Evolutionary conservation across 768 basidiomycete genomes (phyloP), one percentile per base, ranked within the genome.

Genomic region (Pluteus cervinus): DNA sequence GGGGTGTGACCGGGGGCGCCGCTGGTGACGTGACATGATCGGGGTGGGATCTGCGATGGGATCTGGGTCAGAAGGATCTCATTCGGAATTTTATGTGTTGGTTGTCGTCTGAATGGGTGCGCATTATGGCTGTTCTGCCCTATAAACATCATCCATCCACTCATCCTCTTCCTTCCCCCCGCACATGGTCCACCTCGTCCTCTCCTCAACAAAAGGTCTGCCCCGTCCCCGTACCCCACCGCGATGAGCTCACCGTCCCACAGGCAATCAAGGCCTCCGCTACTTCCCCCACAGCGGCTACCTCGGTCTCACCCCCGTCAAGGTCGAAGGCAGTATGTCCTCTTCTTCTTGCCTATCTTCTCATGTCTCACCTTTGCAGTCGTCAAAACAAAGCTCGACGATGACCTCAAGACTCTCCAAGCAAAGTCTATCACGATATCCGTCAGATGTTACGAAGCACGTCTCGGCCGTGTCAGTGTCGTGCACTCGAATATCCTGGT

Each of bases 361-460:
- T 39, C 47, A 29, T 33, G 43, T 39, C 46, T 33, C 34, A 21
- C 28, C 35, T 36, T 10, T 32, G 12, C 52, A 85, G 77, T 81
- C 53, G 81, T 90, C 24, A 69, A 77, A 44, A 86, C 83, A 29
- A 72, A 67, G 44, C 62, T 81, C 37, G 86, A 88, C 48, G 71
- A 73, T 14, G 87, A 89, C 60, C 63, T 64, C 18, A 85, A 79
- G 54, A 71, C 68, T 12, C 66, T 92, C 38, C 75, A 65, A 7
- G 79, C 81, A 47, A 79, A 72, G 48, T 75, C 77, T 26, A 61
- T 89, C 48, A 69, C 73, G 35, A 68, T 94, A 49, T 73, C 79
- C n/a, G 74, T 91, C 29, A 75, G 86, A 29, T 91, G 87, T 60
- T 89, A 89, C 55, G 87, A 91, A 65, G 69, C 81, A 28, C 76